Base-by-base conservation (phyloP, 306 rosid genomes). In the Carpinus viminea region DNA sequence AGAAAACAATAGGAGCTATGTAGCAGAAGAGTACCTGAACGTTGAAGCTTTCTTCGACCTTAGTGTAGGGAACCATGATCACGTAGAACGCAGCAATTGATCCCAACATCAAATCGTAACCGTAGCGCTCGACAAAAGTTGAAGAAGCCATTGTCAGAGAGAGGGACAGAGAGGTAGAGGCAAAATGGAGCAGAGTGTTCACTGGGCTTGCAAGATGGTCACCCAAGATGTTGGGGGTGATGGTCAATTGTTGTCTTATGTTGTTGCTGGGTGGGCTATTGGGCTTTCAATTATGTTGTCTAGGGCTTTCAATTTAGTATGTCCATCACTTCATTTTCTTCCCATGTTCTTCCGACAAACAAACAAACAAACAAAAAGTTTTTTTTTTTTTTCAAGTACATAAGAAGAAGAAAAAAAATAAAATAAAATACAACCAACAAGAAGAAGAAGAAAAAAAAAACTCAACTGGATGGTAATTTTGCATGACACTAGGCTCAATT, bases 21-120 rank as follows among this genome's bases (percentile, higher is more conserved):
- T 3, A 53, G n/a, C 2, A 34, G 74, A 64, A 74, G 53, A 60
- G 46, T 36, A 91, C 97, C 93, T 91, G 98, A 86, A 94, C 84
- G 28, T 92, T 94, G 88, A 94, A 94, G 84, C 98, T 92, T 79
- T 94, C 97, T 80, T 94, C 98, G 47, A 94, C 98, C 89, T 94
- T 92, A 7, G 97, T 94, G 86, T 94, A 94, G 5, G 97, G 98
- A 2, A 85, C 85, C 80, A 77, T 85, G 70, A 92, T 69, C 24
- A 87, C 89, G 52, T 94, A 94, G 79, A 92, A 86, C 70, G 88
- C 76, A 54, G 92, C 84, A 12, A 92, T 79, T 56, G 93, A 87
- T 77, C 85, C 96, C 75, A 92, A 83, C 34, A 94, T 51, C 48
- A 90, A 76, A 82, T 94, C 98, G 80, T 92, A 89, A 69, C 94